These are phyloP conservation scores for Heritiera littoralis DNA, from an alignment of 345 rosid species.

Conservation along the genomic window DNA sequence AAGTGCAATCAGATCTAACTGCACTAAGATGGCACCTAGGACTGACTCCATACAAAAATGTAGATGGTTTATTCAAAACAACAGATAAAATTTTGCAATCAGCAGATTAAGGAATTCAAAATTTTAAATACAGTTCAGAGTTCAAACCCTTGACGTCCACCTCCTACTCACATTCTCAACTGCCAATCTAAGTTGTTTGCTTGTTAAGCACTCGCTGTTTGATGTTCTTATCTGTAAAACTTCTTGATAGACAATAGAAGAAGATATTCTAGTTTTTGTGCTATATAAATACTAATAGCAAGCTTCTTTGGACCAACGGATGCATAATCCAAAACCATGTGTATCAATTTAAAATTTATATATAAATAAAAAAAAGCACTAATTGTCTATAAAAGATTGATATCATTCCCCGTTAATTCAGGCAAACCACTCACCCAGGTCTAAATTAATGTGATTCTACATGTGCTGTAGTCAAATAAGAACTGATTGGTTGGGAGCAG, in stretches of 20 bases:
- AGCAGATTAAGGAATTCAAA: not conserved
- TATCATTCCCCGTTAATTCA: not conserved
- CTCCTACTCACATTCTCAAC: not conserved
- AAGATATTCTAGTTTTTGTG: not conserved
- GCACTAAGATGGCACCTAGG: not conserved
- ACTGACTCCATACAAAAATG: not conserved
- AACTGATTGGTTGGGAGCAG: not conserved
- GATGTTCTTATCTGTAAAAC: not conserved
- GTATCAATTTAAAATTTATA: not conserved
- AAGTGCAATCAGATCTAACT: not conserved
- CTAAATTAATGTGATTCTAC: not conserved
- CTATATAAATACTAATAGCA: not conserved
- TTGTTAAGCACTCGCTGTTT: not conserved
- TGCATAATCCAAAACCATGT: not conserved
- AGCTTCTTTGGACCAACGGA: not conserved
- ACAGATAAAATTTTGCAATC: not conserved
- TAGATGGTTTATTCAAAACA: not conserved
- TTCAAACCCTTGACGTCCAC: not conserved
- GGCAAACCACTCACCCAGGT: not conserved
- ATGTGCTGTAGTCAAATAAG: not conserved
- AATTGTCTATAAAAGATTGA: not conserved
- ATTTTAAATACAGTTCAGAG: not conserved
- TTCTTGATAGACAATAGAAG: not conserved
- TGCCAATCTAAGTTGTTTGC: not conserved
- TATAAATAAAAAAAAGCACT: not conserved